Conservation (phyloP, 768 basidiomycete species). For the Termitomyces sp. region DNA sequence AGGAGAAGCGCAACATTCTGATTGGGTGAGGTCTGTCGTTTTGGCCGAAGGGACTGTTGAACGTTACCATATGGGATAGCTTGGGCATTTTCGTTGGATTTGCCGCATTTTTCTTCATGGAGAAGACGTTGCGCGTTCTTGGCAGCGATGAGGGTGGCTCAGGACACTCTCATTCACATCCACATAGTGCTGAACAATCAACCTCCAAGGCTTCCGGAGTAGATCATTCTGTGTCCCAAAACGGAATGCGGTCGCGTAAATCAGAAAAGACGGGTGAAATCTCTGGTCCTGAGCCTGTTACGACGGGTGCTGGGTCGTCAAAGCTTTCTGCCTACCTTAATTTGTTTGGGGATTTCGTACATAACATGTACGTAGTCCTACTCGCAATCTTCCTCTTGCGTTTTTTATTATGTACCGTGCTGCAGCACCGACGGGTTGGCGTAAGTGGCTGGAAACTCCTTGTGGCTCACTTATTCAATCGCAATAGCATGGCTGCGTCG, state of each 20-base stretch:
- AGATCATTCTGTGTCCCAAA: conserved; percentile 29
- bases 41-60: background rate
- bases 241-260: conserved; percentile 48
- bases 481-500: conserved; percentile 82
- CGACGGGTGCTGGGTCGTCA: conserved; percentile 48
- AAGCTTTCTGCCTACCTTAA: conserved; percentile 91
- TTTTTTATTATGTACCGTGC: conserved; percentile 11
- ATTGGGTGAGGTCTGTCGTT: conserved; percentile 54
- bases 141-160: conserved; percentile 51
- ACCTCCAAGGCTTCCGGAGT: conserved; percentile 41
- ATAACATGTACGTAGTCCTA: conserved; percentile 68
- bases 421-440: conserved; percentile 86
- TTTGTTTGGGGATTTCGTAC: conserved; percentile 89
- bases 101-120: conserved; percentile 88
- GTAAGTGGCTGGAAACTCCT: conserved; percentile 27
- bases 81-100: conserved; percentile 84
- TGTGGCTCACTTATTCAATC: background rate
- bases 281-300: conserved; percentile 16
- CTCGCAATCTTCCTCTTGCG: conserved; percentile 1
- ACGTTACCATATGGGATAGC: conserved; percentile 26
- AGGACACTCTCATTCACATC: conserved; percentile 59
- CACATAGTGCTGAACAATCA: conserved; percentile 35
- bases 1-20: conserved; percentile 87
- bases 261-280: conserved; percentile 21
- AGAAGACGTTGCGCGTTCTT: conserved; percentile 83